Percentiles rank a stretch among this genome's conserved stretches.
Evolutionary conservation across 768 basidiomycete genomes (phyloP).

Genomic region (Boletellus sp.): DNA sequence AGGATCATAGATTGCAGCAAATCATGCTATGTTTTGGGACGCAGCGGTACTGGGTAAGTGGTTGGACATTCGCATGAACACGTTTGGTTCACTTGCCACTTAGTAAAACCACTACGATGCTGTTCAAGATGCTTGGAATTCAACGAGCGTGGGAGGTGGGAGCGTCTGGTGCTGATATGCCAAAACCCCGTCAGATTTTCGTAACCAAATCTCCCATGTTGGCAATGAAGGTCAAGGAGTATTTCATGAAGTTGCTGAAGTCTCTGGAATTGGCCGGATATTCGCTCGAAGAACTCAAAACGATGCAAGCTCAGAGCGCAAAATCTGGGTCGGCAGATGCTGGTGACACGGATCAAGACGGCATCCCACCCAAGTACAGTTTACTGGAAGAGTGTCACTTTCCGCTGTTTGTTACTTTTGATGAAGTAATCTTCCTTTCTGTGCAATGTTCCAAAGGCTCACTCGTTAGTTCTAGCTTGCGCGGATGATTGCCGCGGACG

Average conservation of each 20-base stretch:
- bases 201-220: no score
- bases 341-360: slow-evolving; percentile 23
- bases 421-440: slow-evolving; percentile 41
- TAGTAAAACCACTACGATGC: no score
- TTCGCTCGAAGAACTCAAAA: slow-evolving; percentile 38
- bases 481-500: slow-evolving; percentile 26
- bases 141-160: no score
- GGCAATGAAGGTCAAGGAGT: slow-evolving; percentile 13
- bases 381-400: slow-evolving; percentile 58
- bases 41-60: no score
- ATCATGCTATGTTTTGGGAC: no score
- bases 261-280: slow-evolving; percentile 39
- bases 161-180: no score
- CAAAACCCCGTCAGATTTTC: no score
- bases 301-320: slow-evolving; percentile 18
- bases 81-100: no score
- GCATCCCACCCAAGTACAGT: slow-evolving; percentile 48
- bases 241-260: slow-evolving; percentile 50
- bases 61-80: no score
- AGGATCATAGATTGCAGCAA: no score
- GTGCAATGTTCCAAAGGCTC: neutral
- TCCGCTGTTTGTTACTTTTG: slow-evolving; percentile 66
- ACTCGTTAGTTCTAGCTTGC: slow-evolving; percentile 16
- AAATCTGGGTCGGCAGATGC: slow-evolving; percentile 32
- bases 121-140: no score